Evolutionary conservation across 1,284 basidiomycete genomes (phyloP).

Genomic region (Lignosus rhinocerotis): DNA sequence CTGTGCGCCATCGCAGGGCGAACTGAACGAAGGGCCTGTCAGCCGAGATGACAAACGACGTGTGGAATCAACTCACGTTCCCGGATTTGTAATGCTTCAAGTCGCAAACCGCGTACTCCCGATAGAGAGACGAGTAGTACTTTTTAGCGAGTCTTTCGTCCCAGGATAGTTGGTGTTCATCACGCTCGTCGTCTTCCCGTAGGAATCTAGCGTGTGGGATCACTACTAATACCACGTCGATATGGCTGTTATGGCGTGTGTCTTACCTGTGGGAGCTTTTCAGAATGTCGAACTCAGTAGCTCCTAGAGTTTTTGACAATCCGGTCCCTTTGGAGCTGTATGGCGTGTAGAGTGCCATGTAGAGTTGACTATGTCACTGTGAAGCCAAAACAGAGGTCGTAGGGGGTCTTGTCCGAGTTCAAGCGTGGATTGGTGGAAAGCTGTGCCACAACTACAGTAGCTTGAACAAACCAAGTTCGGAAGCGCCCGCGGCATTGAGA

Average conservation of each 20-base stretch:
- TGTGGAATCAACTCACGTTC: conserved; percentile 49
- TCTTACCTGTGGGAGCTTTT: conserved; percentile 61
- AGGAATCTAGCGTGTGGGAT: conserved; percentile 78
- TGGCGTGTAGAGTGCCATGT: conserved; percentile 11
- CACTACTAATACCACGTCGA: too few species aligned
- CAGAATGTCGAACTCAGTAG: conserved; percentile 64
- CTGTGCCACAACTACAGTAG: conserved; percentile 6
- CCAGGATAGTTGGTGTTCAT: conserved; percentile 53
- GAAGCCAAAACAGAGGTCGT: background rate
- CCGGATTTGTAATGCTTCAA: conserved; percentile 93
- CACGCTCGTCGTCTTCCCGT: conserved; percentile 53
- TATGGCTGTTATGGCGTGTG: too few species aligned
- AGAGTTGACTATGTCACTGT: background rate
- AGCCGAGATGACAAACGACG: background rate
- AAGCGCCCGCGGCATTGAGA: too few species aligned
- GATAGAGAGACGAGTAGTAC: conserved; percentile 85
- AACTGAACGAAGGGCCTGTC: conserved; percentile 47
- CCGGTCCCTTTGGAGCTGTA: conserved; percentile 2
- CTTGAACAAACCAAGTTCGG: too few species aligned
- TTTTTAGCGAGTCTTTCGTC: conserved; percentile 82
- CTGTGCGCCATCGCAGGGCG: conserved; percentile 89
- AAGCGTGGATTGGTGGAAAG: too few species aligned
- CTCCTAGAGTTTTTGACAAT: background rate
- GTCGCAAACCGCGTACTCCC: conserved; percentile 91
- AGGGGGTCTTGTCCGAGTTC: too few species aligned